A percentile compares a stretch with the other conserved stretches of the same genome.
phyloP scores from a whole-genome alignment of 164 flowering plant genomes.

The Stephania japonica region DNA sequence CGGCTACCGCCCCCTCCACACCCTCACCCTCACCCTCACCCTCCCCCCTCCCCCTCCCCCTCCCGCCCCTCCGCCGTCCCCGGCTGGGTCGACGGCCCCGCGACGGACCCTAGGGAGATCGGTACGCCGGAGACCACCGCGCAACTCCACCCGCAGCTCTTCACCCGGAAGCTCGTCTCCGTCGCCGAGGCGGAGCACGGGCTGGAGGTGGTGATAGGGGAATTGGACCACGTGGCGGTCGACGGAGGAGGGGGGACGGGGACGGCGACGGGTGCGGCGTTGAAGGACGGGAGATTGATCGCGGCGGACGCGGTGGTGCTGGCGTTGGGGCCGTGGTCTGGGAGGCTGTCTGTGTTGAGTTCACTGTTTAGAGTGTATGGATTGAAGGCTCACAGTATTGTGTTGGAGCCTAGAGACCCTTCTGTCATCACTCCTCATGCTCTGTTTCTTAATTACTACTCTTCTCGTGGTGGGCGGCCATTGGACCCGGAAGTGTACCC shows the following conservation, averaged over 20 bases:
- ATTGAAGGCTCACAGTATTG: conserved; percentile 80
- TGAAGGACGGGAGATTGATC: conserved; percentile 44
- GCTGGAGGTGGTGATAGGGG: conserved; percentile 71
- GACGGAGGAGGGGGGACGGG: conserved; percentile 42
- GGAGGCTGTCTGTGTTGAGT: conserved; percentile 39
- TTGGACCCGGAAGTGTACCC: conserved; percentile 87
- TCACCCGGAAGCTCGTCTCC: conserved; percentile 48
- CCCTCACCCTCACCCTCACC: conserved; percentile 53
- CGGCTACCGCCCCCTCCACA: conserved; percentile 70
- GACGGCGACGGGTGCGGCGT: conserved; percentile 40
- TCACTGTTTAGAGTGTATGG: conserved; percentile 64
- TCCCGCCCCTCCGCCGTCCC: conserved; percentile 26
- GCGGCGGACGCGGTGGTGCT: conserved; percentile 68
- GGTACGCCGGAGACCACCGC: conserved; percentile 83
- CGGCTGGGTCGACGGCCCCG: conserved; percentile 73
- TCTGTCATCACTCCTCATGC: conserved; percentile 76
- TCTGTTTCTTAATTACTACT: conserved; percentile 54
- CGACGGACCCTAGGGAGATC: conserved; percentile 34
- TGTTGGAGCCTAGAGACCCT: conserved; percentile 62
- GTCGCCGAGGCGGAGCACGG: conserved; percentile 49
- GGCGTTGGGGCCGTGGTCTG: conserved; percentile 90
- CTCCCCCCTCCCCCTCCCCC: neutral
- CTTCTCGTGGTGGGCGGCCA: conserved; percentile 43
- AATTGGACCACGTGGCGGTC: conserved; percentile 50
- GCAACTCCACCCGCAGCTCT: conserved; percentile 85